These are phyloP conservation scores for Microsporum canis DNA, from an alignment of 2,329 filamentous ascomycete species.

Conservation along the genomic window DNA sequence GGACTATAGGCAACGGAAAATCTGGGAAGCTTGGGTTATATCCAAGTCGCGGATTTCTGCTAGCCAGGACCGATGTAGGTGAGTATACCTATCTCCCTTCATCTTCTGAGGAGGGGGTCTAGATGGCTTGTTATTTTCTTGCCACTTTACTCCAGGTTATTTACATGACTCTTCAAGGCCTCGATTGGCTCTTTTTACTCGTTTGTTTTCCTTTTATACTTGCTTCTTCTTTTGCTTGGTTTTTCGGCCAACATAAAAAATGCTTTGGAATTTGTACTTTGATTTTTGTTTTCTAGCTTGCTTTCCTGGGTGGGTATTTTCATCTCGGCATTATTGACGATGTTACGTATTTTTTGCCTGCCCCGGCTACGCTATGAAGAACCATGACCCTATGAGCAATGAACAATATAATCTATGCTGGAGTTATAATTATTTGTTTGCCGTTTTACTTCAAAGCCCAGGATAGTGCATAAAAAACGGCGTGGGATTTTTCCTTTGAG, in stretches of 20 bases:
- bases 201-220: not conserved
- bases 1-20: constrained; percentile 21
- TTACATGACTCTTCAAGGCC: too few relatives aligned
- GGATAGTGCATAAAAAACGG: not conserved
- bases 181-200: not conserved
- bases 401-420: not conserved
- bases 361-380: not conserved
- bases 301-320: not conserved
- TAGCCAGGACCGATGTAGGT: not conserved
- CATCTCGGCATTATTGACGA: not conserved
- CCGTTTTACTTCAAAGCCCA: not conserved
- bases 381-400: not conserved
- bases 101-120: not conserved
- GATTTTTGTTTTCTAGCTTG: not conserved
- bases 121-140: not conserved
- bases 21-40: constrained; percentile 33
- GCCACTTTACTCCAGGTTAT: too few relatives aligned
- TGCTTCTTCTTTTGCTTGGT: not conserved
- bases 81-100: not conserved
- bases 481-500: not conserved
- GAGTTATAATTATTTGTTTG: not conserved
- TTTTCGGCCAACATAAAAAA: not conserved
- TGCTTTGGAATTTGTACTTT: not conserved
- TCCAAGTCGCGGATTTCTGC: constrained; percentile 13
- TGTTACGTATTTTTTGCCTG: not conserved